A percentile compares a stretch with the other conserved stretches of the same genome.
phyloP scores from a whole-genome alignment of 305 asterid species.

The Solanum aculeatissimum region DNA sequence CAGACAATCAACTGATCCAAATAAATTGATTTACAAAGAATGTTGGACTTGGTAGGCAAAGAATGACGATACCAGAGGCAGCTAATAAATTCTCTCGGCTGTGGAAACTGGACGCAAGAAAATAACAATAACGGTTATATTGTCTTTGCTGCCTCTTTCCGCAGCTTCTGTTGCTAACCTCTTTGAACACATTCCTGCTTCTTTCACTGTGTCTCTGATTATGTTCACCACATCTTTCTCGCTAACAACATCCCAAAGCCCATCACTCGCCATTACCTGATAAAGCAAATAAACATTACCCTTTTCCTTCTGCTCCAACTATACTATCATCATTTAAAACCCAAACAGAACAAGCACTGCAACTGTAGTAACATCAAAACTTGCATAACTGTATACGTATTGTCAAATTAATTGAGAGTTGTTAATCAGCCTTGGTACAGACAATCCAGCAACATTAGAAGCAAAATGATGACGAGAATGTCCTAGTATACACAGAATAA shows the following conservation, averaged over 20 bases:
- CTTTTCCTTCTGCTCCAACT: background rate
- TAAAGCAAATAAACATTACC: background rate
- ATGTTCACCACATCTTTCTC: slow-evolving; percentile 56
- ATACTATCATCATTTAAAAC: background rate
- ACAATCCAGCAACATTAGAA: background rate
- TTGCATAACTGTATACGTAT: background rate
- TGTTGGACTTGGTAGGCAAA: background rate
- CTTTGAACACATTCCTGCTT: slow-evolving; percentile 90
- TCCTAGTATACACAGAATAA: background rate
- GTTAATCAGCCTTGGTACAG: background rate
- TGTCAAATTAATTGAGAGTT: background rate
- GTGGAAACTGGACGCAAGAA: slow-evolving; percentile 84
- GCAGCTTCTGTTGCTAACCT: slow-evolving; percentile 84
- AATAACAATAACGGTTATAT: slow-evolving; percentile 69
- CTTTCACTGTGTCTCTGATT: slow-evolving; percentile 82
- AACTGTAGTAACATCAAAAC: background rate
- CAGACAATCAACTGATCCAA: background rate
- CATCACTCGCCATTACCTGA: slow-evolving; percentile 94
- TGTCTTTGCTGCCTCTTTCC: slow-evolving; percentile 82
- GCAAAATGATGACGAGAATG: background rate
- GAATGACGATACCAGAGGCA: background rate
- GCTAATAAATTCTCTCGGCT: slow-evolving; percentile 84
- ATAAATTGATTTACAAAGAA: background rate
- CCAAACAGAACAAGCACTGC: background rate
- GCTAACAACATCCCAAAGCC: slow-evolving; percentile 84